Evolutionary conservation across 78 protist genomes (phyloP).

Genomic region (Emiliania huxleyi): DNA sequence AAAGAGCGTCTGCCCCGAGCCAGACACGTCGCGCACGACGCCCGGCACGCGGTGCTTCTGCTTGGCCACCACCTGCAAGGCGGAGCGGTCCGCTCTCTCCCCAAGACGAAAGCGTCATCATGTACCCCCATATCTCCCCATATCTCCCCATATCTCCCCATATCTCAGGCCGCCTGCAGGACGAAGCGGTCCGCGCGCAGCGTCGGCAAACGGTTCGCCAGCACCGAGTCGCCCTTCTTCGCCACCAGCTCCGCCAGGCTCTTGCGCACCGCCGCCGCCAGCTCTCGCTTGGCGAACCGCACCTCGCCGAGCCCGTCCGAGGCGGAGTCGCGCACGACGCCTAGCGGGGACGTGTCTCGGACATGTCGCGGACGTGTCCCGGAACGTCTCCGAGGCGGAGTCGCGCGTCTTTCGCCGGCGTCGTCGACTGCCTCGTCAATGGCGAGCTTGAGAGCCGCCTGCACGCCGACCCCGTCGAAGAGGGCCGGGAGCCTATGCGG

Average conservation of each 20-base stretch:
- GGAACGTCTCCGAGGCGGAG: no score
- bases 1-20: neutral
- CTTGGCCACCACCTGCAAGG: neutral
- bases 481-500: neutral
- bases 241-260: neutral
- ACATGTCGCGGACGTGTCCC: no score
- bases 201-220: neutral
- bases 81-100: no score
- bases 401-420: no score
- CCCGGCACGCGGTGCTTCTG: neutral
- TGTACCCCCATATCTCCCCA: no score
- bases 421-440: neutral
- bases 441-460: neutral
- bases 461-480: neutral
- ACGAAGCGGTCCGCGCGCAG: neutral
- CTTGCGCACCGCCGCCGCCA: no score
- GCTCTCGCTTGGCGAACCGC: neutral
- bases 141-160: no score
- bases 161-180: no score
- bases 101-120: no score
- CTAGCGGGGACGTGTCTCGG: no score
- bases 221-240: neutral
- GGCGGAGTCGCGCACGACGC: slow-evolving; percentile 4
- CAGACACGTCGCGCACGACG: neutral
- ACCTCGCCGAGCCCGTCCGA: neutral